Evolutionary conservation across 1,284 basidiomycete species (phyloP), one percentile per base, ranked within the genome.

Genomic region (Pseudozyma sp.): DNA sequence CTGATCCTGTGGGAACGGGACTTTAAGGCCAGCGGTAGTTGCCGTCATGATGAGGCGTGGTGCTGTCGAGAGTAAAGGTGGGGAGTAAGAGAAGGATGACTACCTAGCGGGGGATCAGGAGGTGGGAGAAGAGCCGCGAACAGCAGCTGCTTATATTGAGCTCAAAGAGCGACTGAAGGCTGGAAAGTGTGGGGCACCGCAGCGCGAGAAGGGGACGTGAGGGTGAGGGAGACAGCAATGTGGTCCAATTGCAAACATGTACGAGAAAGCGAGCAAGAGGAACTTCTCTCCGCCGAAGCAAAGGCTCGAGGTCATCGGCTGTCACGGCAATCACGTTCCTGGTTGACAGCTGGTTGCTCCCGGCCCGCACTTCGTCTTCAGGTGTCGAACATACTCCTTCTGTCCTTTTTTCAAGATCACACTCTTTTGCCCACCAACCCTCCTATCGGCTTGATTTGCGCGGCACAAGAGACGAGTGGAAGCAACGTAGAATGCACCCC

Each of bases 1-100:
- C 42, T 54, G 61, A 39, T 70, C 39, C 7, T 66, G 24, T 0
- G 72, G 72, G 45, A 75, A 75, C 14, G 63, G 7, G n/a, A 52
- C 42, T 43, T 54, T 50, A 49, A 61, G 64, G 14, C 70, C 70
- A 49, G 60, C 58, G 29, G 58, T 61, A 45, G 39, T 53, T 19
- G 53, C 50, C 31, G 54, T 45, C 68, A 64, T 70, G 34, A 16
- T 54, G 53, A 14, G 13, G 10, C 11, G 7, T 1, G 30, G n/a
- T 1, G 14, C 50, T 13, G n/a, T 11, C 11, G 11, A 9, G 35
- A 11, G 17, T 7, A 5, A 35, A 7, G 29, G 29, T 31, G 17
- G 16, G 43, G 7, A 19, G 13, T 13, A 46, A 49, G 19, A n/a
- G 13, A 16, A 29, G 17, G 30, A 49, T 7, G 44, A 24, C 17